phyloP scores from a whole-genome alignment of 2,329 filamentous ascomycete genomes.

The Penicillium decumbens region DNA sequence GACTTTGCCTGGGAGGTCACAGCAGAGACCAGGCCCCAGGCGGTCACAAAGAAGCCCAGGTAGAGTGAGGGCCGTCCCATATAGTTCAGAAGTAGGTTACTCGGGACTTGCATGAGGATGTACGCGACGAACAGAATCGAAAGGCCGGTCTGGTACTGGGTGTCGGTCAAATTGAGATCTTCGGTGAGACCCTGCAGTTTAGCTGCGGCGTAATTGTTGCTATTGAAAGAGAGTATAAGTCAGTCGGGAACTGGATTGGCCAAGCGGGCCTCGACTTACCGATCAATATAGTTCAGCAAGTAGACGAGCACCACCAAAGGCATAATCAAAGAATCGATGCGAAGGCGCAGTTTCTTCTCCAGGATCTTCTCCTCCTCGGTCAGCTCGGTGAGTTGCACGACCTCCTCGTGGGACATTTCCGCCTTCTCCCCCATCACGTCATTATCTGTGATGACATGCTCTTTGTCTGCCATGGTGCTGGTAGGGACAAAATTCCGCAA shows the following conservation, averaged over 20 bases:
- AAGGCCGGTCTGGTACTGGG: constrained; percentile 41
- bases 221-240: neutral
- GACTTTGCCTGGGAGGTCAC: constrained; percentile 42
- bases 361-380: constrained; percentile 32
- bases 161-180: constrained; percentile 33
- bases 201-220: constrained; percentile 47
- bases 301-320: constrained; percentile 41
- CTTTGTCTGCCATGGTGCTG: constrained; percentile 8
- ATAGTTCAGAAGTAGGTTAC: constrained; percentile 43
- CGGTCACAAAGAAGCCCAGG: constrained; percentile 43
- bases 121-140: constrained; percentile 45
- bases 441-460: constrained; percentile 13
- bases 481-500: neutral
- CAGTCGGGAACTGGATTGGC: neutral
- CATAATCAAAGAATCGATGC: constrained; percentile 39
- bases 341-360: constrained; percentile 35
- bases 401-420: constrained; percentile 20
- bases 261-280: constrained; percentile 22
- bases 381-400: constrained; percentile 16
- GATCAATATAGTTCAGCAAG: constrained; percentile 43
- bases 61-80: constrained; percentile 43
- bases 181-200: constrained; percentile 42
- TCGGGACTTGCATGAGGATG: constrained; percentile 47
- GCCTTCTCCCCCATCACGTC: constrained; percentile 21
- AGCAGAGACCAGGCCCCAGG: constrained; percentile 46